These are phyloP conservation scores for Verticillium nubilum DNA, from an alignment of 2,329 filamentous ascomycete species.

Conservation along the genomic window DNA sequence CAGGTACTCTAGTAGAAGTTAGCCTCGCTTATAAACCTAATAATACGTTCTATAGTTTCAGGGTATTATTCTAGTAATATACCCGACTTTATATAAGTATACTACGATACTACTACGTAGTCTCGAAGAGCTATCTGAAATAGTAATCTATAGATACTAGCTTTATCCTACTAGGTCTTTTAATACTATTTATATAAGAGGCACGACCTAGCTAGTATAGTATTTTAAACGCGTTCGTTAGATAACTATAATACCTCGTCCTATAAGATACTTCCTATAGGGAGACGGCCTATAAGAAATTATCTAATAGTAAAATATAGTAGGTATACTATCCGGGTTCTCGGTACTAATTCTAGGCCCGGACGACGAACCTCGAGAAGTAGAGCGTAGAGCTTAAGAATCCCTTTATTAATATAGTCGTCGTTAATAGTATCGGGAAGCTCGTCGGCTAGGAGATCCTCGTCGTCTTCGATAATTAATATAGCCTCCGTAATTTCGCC, in stretches of 20 bases:
- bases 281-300: constrained; percentile 11
- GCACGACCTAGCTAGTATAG: neutral
- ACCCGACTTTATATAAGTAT: neutral
- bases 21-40: neutral
- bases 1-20: neutral
- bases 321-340: constrained; percentile 5
- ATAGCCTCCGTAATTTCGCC: constrained; percentile 18
- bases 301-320: constrained; percentile 15
- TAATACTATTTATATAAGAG: neutral
- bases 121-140: neutral
- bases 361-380: constrained; percentile 19
- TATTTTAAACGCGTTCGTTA: neutral
- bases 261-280: neutral
- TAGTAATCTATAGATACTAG: neutral
- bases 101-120: neutral
- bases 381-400: constrained; percentile 20
- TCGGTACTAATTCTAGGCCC: rapidly evolving
- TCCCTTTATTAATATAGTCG: constrained; percentile 20
- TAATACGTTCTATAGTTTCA: neutral
- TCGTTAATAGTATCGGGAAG: constrained; percentile 19
- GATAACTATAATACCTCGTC: neutral
- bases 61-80: neutral
- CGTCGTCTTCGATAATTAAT: constrained; percentile 11
- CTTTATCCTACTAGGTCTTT: neutral
- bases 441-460: constrained; percentile 15